phyloP scores from a whole-genome alignment of 352 stramenopile species.

The Pythium volutum region DNA sequence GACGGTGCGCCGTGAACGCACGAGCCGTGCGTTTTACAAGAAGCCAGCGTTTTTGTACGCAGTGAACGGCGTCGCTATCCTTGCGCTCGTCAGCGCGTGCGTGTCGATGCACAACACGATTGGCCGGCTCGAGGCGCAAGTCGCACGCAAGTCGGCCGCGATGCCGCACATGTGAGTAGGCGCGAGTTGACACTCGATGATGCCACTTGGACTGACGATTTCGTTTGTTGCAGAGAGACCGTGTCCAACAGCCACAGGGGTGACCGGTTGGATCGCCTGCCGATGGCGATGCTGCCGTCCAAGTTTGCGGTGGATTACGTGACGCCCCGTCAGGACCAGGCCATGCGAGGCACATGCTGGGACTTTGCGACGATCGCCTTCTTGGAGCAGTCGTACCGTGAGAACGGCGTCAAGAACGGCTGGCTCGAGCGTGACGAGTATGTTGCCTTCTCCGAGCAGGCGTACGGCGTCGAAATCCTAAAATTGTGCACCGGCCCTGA shows the following conservation, averaged over 20 bases:
- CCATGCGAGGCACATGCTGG: conserved; percentile 76
- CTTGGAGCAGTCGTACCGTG: conserved; percentile 76
- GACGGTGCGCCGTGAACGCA: conserved; percentile 4
- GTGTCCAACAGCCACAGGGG: conserved; percentile 20
- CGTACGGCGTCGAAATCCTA: conserved; percentile 68
- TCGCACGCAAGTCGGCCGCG: conserved; percentile 15
- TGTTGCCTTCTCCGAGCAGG: conserved; percentile 77
- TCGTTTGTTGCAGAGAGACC: conserved; percentile 13
- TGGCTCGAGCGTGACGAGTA: conserved; percentile 75
- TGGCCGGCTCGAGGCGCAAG: conserved; percentile 40
- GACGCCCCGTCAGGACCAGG: conserved; percentile 70
- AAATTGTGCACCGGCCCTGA: conserved; percentile 62
- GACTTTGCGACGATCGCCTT: conserved; percentile 80
- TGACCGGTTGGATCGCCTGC: conserved; percentile 40
- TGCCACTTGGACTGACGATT: not conserved
- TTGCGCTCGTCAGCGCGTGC: conserved; percentile 55
- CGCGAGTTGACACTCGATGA: not conserved
- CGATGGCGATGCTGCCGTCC: conserved; percentile 66
- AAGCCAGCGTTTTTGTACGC: conserved; percentile 43
- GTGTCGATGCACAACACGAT: conserved; percentile 78
- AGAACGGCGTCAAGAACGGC: conserved; percentile 54
- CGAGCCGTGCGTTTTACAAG: conserved; percentile 24
- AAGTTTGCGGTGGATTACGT: conserved; percentile 82
- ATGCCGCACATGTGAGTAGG: conserved; percentile 11
- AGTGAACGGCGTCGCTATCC: conserved; percentile 53